Conservation (phyloP, 2,329 filamentous ascomycete species). For the Phaeosphaeria sp. region DNA sequence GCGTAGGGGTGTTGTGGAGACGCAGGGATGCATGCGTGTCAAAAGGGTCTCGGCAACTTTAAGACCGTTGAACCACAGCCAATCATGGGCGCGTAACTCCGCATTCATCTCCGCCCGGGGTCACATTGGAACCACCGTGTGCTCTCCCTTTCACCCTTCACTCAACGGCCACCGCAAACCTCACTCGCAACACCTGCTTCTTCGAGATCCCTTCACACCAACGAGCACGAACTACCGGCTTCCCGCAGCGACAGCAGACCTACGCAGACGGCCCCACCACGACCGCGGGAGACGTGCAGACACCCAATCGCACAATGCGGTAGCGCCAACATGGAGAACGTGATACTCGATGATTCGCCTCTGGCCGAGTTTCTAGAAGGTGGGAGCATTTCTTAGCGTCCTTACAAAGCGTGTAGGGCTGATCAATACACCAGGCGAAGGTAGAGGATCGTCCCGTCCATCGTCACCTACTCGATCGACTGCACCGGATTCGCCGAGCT, state of each 20-base stretch:
- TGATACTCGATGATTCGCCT: constrained; percentile 86
- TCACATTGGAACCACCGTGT: constrained; percentile 22
- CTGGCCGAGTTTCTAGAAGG: constrained; percentile 90
- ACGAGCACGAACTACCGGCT: neutral
- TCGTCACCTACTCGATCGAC: constrained; percentile 27
- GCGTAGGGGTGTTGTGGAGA: constrained; percentile 1
- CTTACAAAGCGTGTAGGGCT: constrained; percentile 20
- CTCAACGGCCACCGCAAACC: neutral
- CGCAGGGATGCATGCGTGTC: neutral
- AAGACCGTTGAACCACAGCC: constrained; percentile 7
- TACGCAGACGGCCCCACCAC: neutral
- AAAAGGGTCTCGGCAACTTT: constrained; percentile 2
- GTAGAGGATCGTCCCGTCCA: constrained; percentile 36
- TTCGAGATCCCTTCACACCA: neutral
- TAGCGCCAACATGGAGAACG: constrained; percentile 73
- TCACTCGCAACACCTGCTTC: neutral
- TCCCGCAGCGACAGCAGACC: neutral
- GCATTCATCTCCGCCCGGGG: constrained; percentile 29
- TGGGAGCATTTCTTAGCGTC: constrained; percentile 47
- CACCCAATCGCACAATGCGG: constrained; percentile 34
- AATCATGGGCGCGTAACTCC: constrained; percentile 29
- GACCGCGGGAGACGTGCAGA: neutral
- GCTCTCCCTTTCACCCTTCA: constrained; percentile 11
- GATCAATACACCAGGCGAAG: constrained; percentile 40
- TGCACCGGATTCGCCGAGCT: constrained; percentile 43